phyloP scores from a whole-genome alignment of 306 rosid species.

The Trifolium subterraneum region DNA sequence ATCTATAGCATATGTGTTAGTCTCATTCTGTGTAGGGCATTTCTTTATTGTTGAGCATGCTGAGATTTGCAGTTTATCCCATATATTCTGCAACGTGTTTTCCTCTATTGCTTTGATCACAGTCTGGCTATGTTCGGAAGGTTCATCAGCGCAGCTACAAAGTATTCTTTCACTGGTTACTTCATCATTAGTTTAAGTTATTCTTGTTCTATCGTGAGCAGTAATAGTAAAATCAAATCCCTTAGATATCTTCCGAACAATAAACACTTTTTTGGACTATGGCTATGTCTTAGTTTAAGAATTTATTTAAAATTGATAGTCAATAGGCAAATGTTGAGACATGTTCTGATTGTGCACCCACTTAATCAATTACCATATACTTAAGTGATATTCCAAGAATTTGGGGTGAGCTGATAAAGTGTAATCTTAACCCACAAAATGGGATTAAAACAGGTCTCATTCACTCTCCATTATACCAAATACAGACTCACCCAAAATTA shows the following conservation, averaged over 20 bases:
- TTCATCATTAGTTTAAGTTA: background rate
- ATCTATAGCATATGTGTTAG: constrained; percentile 46
- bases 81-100: constrained; percentile 48
- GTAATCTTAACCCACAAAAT: too few relatives aligned
- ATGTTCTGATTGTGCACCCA: too few relatives aligned
- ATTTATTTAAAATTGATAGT: background rate
- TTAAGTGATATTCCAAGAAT: too few relatives aligned
- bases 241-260: background rate
- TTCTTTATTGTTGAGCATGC: constrained; percentile 36
- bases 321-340: background rate
- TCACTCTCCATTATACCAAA: too few relatives aligned
- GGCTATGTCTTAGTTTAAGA: background rate
- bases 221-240: background rate
- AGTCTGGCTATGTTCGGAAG: constrained; percentile 42
- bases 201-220: constrained; percentile 14
- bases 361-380: too few relatives aligned
- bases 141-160: constrained; percentile 59
- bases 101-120: constrained; percentile 51
- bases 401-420: too few relatives aligned
- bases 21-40: constrained; percentile 57
- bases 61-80: constrained; percentile 47
- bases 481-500: too few relatives aligned
- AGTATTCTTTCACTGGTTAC: background rate
- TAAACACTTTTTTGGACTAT: background rate
- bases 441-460: too few relatives aligned